These are phyloP conservation scores for Penicillium egyptiacum DNA, from an alignment of 495 filamentous ascomycete species.

Conservation along the genomic window DNA sequence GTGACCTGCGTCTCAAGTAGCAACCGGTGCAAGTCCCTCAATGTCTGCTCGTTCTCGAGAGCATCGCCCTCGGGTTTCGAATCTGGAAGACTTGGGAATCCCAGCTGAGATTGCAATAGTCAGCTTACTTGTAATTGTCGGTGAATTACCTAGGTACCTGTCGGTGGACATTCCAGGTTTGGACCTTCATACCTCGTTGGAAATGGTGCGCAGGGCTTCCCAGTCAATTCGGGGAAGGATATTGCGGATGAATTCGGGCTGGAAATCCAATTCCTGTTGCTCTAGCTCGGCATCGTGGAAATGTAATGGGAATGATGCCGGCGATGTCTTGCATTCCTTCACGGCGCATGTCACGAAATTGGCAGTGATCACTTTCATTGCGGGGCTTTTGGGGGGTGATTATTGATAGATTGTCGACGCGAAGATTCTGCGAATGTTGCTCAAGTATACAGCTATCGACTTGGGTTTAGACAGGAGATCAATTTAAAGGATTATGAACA, in stretches of 20 bases:
- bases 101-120: constrained; percentile 56
- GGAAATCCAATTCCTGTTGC: constrained; percentile 74
- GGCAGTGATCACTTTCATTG: constrained; percentile 89
- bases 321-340: constrained; percentile 81
- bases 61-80: constrained; percentile 60
- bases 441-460: background rate
- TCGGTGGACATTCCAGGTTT: background rate
- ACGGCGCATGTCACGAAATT: constrained; percentile 97
- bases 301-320: constrained; percentile 82
- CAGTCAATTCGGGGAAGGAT: constrained; percentile 87
- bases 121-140: constrained; percentile 7
- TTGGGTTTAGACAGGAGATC: background rate
- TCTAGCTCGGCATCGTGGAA: constrained; percentile 88
- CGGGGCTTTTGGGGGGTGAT: background rate
- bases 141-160: background rate
- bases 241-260: constrained; percentile 74
- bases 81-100: constrained; percentile 74
- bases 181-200: constrained; percentile 66
- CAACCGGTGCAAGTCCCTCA: constrained; percentile 76
- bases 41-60: constrained; percentile 58
- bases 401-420: background rate
- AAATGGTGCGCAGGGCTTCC: constrained; percentile 69
- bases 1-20: constrained; percentile 87
- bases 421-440: background rate
- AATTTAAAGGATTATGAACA: background rate